phyloP scores from a whole-genome alignment of 352 stramenopile species.

The Globisporangium iwayamae region DNA sequence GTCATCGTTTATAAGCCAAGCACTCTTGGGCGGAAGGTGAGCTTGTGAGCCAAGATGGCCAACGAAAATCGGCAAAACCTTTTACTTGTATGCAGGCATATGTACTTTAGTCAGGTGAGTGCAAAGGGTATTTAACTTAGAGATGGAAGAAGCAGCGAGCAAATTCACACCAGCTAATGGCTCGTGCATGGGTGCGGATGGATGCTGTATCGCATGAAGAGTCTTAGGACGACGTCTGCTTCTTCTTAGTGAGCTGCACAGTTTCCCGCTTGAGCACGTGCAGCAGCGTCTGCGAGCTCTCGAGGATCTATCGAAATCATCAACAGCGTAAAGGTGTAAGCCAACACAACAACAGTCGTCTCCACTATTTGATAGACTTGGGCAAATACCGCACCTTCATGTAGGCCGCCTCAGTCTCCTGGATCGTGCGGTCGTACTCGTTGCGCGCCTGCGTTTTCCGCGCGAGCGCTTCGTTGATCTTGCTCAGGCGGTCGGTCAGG shows the following conservation, averaged over 20 bases:
- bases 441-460: slow-evolving; percentile 88
- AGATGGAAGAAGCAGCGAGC: slow-evolving; percentile 9
- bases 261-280: slow-evolving; percentile 94
- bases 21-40: too few relatives aligned
- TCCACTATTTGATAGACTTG: neutral
- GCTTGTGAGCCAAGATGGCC: neutral
- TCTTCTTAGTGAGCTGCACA: slow-evolving; percentile 94
- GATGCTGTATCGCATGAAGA: neutral
- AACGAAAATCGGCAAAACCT: neutral
- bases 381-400: slow-evolving; percentile 69
- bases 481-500: slow-evolving; percentile 87
- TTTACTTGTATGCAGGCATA: too few relatives aligned
- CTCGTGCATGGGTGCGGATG: neutral
- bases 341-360: too few relatives aligned
- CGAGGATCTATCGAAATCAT: slow-evolving; percentile 66
- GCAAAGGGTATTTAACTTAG: slow-evolving; percentile 4
- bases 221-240: slow-evolving; percentile 79
- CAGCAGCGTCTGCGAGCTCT: slow-evolving; percentile 92
- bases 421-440: slow-evolving; percentile 93
- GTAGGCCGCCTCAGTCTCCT: slow-evolving; percentile 93
- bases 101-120: neutral
- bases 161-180: neutral
- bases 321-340: neutral
- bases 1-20: too few relatives aligned
- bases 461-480: slow-evolving; percentile 90